phyloP scores from a whole-genome alignment of 2,329 filamentous ascomycete species.

The Hymenoscyphus albidus region DNA sequence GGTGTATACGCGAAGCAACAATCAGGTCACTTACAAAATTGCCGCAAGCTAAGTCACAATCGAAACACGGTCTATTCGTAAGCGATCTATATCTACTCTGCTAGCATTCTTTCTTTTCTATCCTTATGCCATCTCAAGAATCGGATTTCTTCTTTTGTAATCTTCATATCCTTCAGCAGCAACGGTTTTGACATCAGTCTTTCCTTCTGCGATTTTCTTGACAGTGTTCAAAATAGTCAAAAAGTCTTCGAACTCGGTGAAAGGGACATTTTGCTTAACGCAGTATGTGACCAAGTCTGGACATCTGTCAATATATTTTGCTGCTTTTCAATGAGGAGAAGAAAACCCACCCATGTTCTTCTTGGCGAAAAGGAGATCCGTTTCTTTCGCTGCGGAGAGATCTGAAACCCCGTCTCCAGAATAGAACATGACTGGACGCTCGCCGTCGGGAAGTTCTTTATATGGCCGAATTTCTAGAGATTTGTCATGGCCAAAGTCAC shows the following conservation, averaged over 20 bases:
- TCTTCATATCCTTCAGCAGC: conserved; percentile 42
- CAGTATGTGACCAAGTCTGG: conserved; percentile 84
- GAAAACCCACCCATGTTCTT: conserved; percentile 67
- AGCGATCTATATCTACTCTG: not conserved
- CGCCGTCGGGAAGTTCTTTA: conserved; percentile 60
- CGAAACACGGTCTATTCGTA: conserved; percentile 6
- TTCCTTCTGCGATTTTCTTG: conserved; percentile 72
- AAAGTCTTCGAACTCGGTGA: conserved; percentile 85
- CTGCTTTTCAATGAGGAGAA: not conserved
- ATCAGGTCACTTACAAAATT: not conserved
- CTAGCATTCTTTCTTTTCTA: not conserved
- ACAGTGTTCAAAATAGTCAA: conserved; percentile 71
- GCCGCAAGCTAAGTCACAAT: not conserved
- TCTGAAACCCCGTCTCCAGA: conserved; percentile 94
- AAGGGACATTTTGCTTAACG: conserved; percentile 77
- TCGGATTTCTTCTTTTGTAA: conserved; percentile 22
- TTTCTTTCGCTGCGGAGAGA: conserved; percentile 86
- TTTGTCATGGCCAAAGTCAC: conserved; percentile 91
- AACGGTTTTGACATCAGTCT: conserved; percentile 65
- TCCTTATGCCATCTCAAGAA: conserved; percentile 11
- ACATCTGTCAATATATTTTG: conserved; percentile 17
- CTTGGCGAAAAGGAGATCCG: conserved; percentile 91
- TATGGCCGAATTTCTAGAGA: conserved; percentile 87
- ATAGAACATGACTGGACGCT: conserved; percentile 84
- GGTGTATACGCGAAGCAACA: too few relatives aligned